phyloP scores from a whole-genome alignment of 169 alveolate genomes.

The Plasmodium relictum region DNA sequence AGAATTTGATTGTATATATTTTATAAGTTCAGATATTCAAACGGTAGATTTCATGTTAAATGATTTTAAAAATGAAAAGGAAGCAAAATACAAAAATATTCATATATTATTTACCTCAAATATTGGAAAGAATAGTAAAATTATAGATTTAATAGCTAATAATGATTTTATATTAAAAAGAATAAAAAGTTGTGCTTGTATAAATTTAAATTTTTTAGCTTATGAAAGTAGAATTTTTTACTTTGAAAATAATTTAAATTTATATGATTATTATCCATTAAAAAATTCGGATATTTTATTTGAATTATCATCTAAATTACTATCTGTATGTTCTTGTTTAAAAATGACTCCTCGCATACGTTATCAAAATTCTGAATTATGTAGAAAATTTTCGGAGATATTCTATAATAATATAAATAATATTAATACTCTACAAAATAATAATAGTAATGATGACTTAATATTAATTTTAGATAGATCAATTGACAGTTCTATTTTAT shows the following conservation, averaged over 20 bases:
- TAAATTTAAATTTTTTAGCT: conserved; percentile 86
- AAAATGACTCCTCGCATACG: conserved; percentile 26
- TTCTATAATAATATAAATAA: conserved; percentile 15
- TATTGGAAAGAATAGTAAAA: conserved; percentile 63
- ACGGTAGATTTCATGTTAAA: conserved; percentile 64
- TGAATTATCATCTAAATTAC: conserved; percentile 15
- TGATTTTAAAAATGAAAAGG: conserved; percentile 78
- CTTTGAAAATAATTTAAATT: conserved; percentile 67
- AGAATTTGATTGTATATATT: conserved; percentile 83
- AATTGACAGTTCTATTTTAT: conserved; percentile 83
- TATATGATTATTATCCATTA: conserved; percentile 64
- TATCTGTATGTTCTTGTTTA: conserved; percentile 52
- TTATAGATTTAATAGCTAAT: conserved; percentile 79
- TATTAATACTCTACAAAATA: conserved; percentile 10
- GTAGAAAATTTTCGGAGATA: conserved; percentile 49
- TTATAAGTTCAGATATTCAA: conserved; percentile 77
- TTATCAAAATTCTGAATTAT: conserved; percentile 33
- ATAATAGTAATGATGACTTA: conserved; percentile 47
- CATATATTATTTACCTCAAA: conserved; percentile 83
- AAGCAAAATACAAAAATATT: conserved; percentile 78
- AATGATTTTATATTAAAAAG: conserved; percentile 66
- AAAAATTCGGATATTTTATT: conserved; percentile 27
- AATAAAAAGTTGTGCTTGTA: conserved; percentile 81
- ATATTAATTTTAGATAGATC: conserved; percentile 85
- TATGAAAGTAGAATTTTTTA: conserved; percentile 86